Conservation (phyloP, 345 rosid genomes). For the Heritiera littoralis region DNA sequence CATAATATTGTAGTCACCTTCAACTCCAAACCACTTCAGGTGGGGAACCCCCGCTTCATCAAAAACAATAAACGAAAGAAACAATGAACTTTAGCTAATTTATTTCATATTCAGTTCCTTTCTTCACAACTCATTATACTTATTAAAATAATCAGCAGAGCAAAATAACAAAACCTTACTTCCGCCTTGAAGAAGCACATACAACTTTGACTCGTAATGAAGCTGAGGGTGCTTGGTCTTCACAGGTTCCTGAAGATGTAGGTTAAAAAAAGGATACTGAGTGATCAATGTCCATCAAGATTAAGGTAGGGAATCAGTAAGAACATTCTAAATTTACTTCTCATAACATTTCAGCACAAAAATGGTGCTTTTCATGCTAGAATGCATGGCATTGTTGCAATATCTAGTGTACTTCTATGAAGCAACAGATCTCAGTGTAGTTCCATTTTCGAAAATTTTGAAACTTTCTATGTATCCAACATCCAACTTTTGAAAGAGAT, state of each 20-base stretch:
- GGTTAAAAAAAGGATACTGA: neutral
- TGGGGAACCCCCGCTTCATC: slow-evolving; percentile 59
- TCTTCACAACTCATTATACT: slow-evolving; percentile 7
- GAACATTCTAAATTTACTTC: neutral
- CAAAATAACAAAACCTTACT: slow-evolving; percentile 30
- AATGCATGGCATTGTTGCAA: neutral
- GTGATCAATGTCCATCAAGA: neutral
- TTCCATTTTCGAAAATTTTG: neutral
- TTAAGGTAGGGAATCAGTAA: neutral
- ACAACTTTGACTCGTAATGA: slow-evolving; percentile 36
- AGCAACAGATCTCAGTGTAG: neutral
- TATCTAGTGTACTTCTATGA: neutral
- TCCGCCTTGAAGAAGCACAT: slow-evolving; percentile 42
- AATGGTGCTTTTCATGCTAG: neutral
- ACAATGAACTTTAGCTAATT: slow-evolving; percentile 8
- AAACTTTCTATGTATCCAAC: neutral
- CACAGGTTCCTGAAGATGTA: slow-evolving; percentile 27
- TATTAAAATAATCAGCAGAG: neutral
- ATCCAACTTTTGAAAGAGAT: neutral
- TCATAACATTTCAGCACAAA: neutral
- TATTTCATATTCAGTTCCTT: neutral
- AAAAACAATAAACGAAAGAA: slow-evolving; percentile 16
- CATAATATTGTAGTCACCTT: slow-evolving; percentile 60
- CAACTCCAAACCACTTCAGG: slow-evolving; percentile 67
- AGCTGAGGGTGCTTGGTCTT: slow-evolving; percentile 44